These are phyloP conservation scores for Ramalina intermedia DNA, from an alignment of 495 filamentous ascomycete species.

Conservation along the genomic window DNA sequence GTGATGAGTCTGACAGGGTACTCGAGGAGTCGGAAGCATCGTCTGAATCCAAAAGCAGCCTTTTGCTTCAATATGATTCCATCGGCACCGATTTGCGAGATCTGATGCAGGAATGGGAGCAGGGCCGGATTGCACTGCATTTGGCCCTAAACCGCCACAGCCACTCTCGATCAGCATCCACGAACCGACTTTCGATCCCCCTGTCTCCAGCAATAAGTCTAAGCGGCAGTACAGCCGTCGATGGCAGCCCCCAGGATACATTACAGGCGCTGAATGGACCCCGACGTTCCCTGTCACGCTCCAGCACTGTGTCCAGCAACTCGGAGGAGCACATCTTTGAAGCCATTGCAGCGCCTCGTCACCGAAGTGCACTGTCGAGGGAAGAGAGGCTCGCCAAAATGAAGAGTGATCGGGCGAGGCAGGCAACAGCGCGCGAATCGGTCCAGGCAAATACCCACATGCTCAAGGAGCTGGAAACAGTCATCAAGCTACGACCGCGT, in stretches of 20 bases:
- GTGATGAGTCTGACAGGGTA: conserved; percentile 72
- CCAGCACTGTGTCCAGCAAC: conserved; percentile 24
- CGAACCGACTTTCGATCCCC: conserved; percentile 54
- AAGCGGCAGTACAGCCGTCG: conserved; percentile 72
- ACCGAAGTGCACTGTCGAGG: conserved; percentile 57
- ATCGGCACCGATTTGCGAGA: conserved; percentile 75
- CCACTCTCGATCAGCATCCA: conserved; percentile 49
- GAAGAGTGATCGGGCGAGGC: conserved; percentile 66
- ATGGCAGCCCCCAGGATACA: conserved; percentile 63
- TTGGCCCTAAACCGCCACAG: conserved; percentile 58
- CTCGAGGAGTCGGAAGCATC: conserved; percentile 61
- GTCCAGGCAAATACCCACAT: conserved; percentile 70
- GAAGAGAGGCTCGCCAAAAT: conserved; percentile 84
- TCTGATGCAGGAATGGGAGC: conserved; percentile 83
- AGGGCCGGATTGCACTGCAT: conserved; percentile 61
- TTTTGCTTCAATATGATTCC: conserved; percentile 85
- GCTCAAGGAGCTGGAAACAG: conserved; percentile 81
- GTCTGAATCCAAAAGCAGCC: conserved; percentile 46
- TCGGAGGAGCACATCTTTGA: conserved; percentile 75
- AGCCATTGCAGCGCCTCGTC: conserved; percentile 64
- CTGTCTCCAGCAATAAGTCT: conserved; percentile 68
- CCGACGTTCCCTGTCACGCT: conserved; percentile 18
- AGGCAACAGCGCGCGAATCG: conserved; percentile 53
- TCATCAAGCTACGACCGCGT: conserved; percentile 61
- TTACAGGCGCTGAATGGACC: conserved; percentile 57